A percentile compares a stretch with the other conserved stretches of the same genome.
Conservation (phyloP, 108 stramenopile genomes). For the Nitzschia inconspicua region DNA sequence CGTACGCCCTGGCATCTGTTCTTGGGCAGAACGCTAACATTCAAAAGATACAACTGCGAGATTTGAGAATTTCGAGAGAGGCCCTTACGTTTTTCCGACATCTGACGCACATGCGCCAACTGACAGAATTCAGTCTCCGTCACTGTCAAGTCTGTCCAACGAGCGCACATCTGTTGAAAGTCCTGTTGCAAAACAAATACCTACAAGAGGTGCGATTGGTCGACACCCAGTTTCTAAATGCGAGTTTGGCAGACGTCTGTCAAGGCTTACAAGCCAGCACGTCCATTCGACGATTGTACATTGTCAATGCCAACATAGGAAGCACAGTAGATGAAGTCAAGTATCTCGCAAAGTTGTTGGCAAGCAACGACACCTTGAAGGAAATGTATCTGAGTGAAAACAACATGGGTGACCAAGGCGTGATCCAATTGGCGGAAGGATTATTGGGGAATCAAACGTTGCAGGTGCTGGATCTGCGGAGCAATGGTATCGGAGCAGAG, state of each 20-base stretch:
- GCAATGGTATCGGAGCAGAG: slow-evolving; percentile 17
- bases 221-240: slow-evolving; percentile 5
- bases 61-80: slow-evolving; percentile 16
- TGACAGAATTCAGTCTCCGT: slow-evolving; percentile 20
- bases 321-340: background rate
- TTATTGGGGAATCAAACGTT: background rate
- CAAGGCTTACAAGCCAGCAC: background rate
- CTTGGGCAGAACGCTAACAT: slow-evolving; percentile 4
- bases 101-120: background rate
- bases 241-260: background rate
- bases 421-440: background rate
- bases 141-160: slow-evolving; percentile 9
- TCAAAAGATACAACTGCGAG: slow-evolving; percentile 17
- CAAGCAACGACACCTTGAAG: background rate
- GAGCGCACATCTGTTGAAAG: background rate
- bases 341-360: slow-evolving; percentile 1
- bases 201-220: slow-evolving; percentile 23
- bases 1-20: slow-evolving; percentile 6
- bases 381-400: slow-evolving; percentile 17
- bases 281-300: background rate
- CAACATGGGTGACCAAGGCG: slow-evolving; percentile 19
- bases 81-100: slow-evolving; percentile 3
- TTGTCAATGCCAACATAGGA: too few species aligned
- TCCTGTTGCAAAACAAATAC: background rate
- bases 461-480: background rate